Evolutionary conservation across 352 stramenopile genomes (phyloP).

Genomic region (Globisporangium splendens): DNA sequence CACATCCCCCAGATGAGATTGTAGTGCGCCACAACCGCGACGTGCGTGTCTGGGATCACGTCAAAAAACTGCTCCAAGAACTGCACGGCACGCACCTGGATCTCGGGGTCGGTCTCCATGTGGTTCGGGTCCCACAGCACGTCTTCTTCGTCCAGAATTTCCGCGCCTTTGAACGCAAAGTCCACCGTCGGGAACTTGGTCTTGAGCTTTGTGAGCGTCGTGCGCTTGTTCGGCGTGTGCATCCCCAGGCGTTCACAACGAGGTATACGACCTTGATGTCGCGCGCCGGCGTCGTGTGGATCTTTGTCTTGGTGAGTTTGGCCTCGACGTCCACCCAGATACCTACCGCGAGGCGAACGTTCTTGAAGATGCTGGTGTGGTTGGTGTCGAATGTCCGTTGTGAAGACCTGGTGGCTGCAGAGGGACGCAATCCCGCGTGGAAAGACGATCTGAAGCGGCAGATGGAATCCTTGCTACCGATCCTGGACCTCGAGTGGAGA

Average conservation of each 20-base stretch:
- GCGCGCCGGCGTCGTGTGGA: background rate
- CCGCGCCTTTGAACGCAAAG: slow-evolving; percentile 20
- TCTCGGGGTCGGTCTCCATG: slow-evolving; percentile 52
- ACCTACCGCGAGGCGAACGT: background rate
- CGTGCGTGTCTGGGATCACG: slow-evolving; percentile 42
- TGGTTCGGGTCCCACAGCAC: slow-evolving; percentile 40
- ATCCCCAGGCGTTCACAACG: slow-evolving; percentile 48
- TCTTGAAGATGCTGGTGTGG: too few species aligned
- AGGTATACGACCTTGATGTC: slow-evolving; percentile 68
- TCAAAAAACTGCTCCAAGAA: slow-evolving; percentile 53
- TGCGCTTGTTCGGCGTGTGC: slow-evolving; percentile 61
- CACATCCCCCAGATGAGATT: slow-evolving; percentile 55
- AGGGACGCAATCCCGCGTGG: too few species aligned
- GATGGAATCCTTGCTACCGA: too few species aligned
- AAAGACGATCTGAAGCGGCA: too few species aligned
- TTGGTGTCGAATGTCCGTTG: too few species aligned
- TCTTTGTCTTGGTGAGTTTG: background rate
- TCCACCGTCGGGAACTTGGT: slow-evolving; percentile 52
- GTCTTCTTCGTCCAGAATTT: slow-evolving; percentile 43
- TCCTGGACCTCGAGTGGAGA: too few species aligned
- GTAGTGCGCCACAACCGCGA: slow-evolving; percentile 56
- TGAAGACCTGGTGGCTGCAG: too few species aligned
- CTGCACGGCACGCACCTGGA: slow-evolving; percentile 30
- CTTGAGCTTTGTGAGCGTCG: slow-evolving; percentile 32
- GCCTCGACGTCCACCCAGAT: background rate